A percentile compares a stretch with the other conserved stretches of the same genome.
These are phyloP conservation scores for Buxus sempervirens DNA, from an alignment of 164 flowering plant genomes.

Conservation along the genomic window DNA sequence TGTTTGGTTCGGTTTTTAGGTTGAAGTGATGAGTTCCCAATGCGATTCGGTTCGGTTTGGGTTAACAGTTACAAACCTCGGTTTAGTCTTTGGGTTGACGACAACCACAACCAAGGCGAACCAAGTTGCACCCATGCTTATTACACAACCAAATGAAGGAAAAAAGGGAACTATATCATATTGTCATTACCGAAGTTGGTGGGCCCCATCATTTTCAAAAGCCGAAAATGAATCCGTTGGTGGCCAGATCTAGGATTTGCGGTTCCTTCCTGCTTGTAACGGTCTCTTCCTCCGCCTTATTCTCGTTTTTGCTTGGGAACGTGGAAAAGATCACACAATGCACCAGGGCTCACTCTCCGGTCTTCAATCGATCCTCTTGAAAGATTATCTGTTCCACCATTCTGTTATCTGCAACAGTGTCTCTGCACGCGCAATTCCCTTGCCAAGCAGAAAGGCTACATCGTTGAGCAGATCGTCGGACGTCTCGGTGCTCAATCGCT, in stretches of 20 bases:
- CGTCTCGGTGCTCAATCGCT: background rate
- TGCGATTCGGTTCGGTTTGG: no score
- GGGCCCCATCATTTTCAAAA: no score
- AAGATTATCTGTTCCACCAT: background rate
- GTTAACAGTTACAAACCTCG: no score
- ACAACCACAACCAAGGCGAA: no score
- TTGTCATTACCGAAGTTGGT: no score
- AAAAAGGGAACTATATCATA: no score
- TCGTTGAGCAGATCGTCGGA: background rate
- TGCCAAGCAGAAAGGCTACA: constrained; percentile 1
- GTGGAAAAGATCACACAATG: constrained; percentile 13
- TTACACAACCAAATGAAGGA: no score
- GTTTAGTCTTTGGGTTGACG: no score
- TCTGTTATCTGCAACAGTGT: background rate
- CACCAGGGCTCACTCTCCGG: constrained; percentile 8
- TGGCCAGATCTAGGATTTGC: background rate
- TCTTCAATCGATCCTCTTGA: constrained; percentile 5
- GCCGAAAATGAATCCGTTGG: background rate
- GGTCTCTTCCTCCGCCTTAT: constrained; percentile 4
- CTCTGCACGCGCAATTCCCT: background rate
- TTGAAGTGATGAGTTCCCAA: no score
- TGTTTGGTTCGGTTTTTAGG: no score
- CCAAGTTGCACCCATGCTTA: no score
- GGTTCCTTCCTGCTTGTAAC: background rate
- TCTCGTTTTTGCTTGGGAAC: background rate